Evolutionary conservation across 2,329 filamentous ascomycete species (phyloP).

Genomic region (Fusarium temperatum): DNA sequence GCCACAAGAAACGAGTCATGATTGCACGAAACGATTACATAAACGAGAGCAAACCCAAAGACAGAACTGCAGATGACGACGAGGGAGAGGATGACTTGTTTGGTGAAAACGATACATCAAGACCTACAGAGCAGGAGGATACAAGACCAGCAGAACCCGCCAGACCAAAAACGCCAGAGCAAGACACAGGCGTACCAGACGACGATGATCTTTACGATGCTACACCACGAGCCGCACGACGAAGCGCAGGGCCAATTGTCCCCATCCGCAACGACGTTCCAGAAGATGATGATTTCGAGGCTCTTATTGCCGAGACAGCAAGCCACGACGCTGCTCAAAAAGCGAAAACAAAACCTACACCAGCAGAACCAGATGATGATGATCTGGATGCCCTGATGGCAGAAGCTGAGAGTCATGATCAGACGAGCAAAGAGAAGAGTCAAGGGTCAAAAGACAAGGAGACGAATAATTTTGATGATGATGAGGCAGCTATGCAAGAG

Average conservation of each 20-base stretch:
- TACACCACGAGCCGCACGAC: conserved; percentile 52
- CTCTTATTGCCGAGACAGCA: conserved; percentile 62
- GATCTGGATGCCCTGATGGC: conserved; percentile 64
- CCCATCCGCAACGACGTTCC: conserved; percentile 39
- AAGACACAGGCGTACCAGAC: conserved; percentile 46
- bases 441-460: background rate
- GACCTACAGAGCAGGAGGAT: conserved; percentile 14
- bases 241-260: conserved; percentile 22
- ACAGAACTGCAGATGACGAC: conserved; percentile 46
- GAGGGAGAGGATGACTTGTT: conserved; percentile 28
- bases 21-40: conserved; percentile 84
- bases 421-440: background rate
- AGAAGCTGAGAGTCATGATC: conserved; percentile 52
- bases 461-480: conserved; percentile 63
- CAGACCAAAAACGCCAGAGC: conserved; percentile 41
- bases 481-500: conserved; percentile 74
- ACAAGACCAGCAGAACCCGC: conserved; percentile 51
- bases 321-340: conserved; percentile 29
- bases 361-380: conserved; percentile 50
- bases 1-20: conserved; percentile 83
- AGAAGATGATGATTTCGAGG: conserved; percentile 63
- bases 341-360: conserved; percentile 16
- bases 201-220: conserved; percentile 65
- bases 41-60: conserved; percentile 72
- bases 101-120: conserved; percentile 40